Base-by-base conservation (phyloP, 345 rosid genomes). In the Euphorbia lathyris region DNA sequence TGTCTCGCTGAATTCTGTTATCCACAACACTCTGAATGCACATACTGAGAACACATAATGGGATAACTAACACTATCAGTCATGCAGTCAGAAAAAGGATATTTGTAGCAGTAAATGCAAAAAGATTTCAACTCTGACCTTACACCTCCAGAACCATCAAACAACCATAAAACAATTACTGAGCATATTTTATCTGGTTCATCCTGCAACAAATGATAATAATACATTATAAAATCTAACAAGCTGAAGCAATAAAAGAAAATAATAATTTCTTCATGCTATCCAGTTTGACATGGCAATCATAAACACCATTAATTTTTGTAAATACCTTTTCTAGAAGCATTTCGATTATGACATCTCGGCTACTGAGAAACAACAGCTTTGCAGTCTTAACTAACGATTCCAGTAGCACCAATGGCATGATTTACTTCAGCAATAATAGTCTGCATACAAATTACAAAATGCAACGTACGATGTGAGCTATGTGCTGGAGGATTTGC, bases 381-480 rank as follows among this genome's bases (percentile, higher is more conserved):
- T 78, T 88, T 88, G 85, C 97, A 88, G 64, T 92, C 90, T 32
- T 78, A 89, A 87, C 93, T 90, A 47, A 78, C 84, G 53, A 89
- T 56, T 60, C 96, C 97, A 50, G 84, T 70, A 17, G 97, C 93
- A 77, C 96, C 97, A 68, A 92, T 92, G 62, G 90, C 97, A 74
- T 83, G 90, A 76, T 92, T 92, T 72, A 88, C 88, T 86, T 87
- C 88, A 43, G 96, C 72, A 77, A 92, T 84, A 58, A 92, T 65
- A 48, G 81, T 72, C 97, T 92, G 77, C 47, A 69, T 50, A 43
- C n/a, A 23, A 59, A 29, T 67, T 43, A 43, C 22, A 23, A 59
- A 38, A 68, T 34, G 40, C 30, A 70, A 30, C n/a, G n/a, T 40
- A 9, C 9, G 65, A 47, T 43, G 22, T 43, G 26, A 59, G 48